Conservation (phyloP, 2,329 filamentous ascomycete genomes). For the Ustulina deusta region DNA sequence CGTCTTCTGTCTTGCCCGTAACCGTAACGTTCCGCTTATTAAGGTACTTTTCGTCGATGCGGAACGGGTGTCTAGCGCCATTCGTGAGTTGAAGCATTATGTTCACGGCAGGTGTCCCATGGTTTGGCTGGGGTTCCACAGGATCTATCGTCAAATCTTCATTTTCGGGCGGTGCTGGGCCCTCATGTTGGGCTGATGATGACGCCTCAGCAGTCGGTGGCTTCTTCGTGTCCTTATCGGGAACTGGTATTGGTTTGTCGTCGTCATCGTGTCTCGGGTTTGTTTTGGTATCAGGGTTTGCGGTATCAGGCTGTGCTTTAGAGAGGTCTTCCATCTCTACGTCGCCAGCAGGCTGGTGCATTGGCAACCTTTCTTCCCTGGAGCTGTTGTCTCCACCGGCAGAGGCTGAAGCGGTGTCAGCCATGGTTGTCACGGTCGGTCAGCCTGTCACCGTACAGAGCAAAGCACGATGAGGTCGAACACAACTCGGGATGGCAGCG, state of each 20-base stretch:
- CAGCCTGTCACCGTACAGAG: conserved; percentile 32
- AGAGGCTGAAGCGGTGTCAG: conserved; percentile 43
- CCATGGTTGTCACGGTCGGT: conserved; percentile 42
- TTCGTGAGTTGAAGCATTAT: conserved; percentile 85
- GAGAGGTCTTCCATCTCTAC: conserved; percentile 51
- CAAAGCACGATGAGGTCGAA: conserved; percentile 35
- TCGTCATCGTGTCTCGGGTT: conserved; percentile 41
- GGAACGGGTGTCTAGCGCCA: conserved; percentile 88
- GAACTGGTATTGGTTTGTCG: conserved; percentile 39
- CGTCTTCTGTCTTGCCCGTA: conserved; percentile 70
- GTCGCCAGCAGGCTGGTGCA: conserved; percentile 46
- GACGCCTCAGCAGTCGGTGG: conserved; percentile 40
- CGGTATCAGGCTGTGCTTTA: conserved; percentile 42
- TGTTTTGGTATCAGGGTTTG: conserved; percentile 39
- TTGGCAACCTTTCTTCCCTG: conserved; percentile 43
- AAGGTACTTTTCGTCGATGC: conserved; percentile 88
- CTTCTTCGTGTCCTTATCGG: conserved; percentile 46
- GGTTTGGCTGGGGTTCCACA: conserved; percentile 45
- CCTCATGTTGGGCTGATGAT: conserved; percentile 51
- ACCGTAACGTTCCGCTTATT: conserved; percentile 82
- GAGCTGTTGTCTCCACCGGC: conserved; percentile 44
- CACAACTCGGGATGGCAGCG: conserved; percentile 22
- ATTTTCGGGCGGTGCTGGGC: conserved; percentile 43
- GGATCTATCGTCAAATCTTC: conserved; percentile 53
- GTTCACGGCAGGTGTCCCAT: conserved; percentile 63